Percentiles rank a stretch among this genome's conserved stretches.
phyloP scores from a whole-genome alignment of 371 early-diverging fungal species.

The Umbelopsis sp. region DNA sequence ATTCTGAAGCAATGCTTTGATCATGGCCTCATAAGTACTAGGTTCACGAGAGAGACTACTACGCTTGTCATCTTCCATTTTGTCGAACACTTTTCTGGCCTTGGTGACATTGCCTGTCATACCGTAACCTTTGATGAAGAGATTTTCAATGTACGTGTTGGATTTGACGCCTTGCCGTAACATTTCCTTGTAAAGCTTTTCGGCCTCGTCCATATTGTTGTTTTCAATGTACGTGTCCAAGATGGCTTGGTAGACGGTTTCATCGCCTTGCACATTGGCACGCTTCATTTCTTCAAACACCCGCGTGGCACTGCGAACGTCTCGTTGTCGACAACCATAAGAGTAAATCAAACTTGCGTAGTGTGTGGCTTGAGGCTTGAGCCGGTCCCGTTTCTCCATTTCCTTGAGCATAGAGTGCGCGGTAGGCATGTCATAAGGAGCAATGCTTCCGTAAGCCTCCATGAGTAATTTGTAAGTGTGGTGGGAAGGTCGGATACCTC shows the following conservation, averaged over 20 bases:
- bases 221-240: slow-evolving; percentile 60
- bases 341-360: slow-evolving; percentile 65
- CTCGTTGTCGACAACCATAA: slow-evolving; percentile 60
- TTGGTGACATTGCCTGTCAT: slow-evolving; percentile 37
- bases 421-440: slow-evolving; percentile 66
- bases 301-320: slow-evolving; percentile 54
- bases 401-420: slow-evolving; percentile 58
- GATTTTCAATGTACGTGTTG: slow-evolving; percentile 65
- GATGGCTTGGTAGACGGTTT: slow-evolving; percentile 63
- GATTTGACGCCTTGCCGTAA: slow-evolving; percentile 29
- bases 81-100: slow-evolving; percentile 54
- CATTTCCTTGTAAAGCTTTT: slow-evolving; percentile 43
- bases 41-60: slow-evolving; percentile 52
- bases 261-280: slow-evolving; percentile 48
- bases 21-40: slow-evolving; percentile 67
- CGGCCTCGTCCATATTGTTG: slow-evolving; percentile 46
- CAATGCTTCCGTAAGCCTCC: slow-evolving; percentile 61
- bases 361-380: slow-evolving; percentile 59
- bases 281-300: slow-evolving; percentile 56
- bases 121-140: slow-evolving; percentile 60
- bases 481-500: slow-evolving; percentile 58
- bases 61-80: slow-evolving; percentile 57
- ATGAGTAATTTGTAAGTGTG: slow-evolving; percentile 67
- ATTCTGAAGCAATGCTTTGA: slow-evolving; percentile 55
- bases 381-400: slow-evolving; percentile 48